Conservation (phyloP, 441 rosid genomes). For the Metrosideros polymorpha region DNA sequence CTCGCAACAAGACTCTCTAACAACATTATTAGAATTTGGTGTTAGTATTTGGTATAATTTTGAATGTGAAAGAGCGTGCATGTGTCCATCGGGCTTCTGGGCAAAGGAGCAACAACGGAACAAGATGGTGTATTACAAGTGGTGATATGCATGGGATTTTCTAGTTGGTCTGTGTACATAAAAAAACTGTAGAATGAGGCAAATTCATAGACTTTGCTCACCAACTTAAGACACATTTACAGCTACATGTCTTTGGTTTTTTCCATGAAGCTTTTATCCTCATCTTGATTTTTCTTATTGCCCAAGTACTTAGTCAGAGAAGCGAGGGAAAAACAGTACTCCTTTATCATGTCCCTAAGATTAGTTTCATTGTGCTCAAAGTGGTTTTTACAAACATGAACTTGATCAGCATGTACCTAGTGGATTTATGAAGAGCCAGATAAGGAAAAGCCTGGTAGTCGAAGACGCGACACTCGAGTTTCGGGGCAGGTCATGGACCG, state of each 20-base stretch:
- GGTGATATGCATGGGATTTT: not conserved
- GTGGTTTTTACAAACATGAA: not conserved
- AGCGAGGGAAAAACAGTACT: not conserved
- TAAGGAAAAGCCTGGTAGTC: not conserved
- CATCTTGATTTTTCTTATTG: not conserved
- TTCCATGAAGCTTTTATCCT: not conserved
- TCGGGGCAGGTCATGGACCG: not conserved
- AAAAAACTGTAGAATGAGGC: not conserved
- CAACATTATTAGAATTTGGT: not conserved
- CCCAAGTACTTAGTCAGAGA: not conserved
- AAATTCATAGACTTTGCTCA: not conserved
- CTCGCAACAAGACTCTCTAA: not conserved
- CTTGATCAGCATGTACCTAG: not conserved
- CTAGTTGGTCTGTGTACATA: not conserved
- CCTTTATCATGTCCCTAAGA: not conserved
- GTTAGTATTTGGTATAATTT: not conserved
- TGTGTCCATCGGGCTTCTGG: not conserved
- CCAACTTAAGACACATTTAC: not conserved
- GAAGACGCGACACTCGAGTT: not conserved
- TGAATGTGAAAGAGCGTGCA: not conserved
- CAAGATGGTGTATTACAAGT: not conserved
- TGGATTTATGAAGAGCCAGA: not conserved
- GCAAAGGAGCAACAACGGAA: not conserved
- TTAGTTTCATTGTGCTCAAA: not conserved
- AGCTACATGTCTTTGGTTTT: not conserved